Evolutionary conservation across 2,329 filamentous ascomycete species (phyloP), one percentile per base, ranked within the genome.

Genomic region (Shiraia sp.): DNA sequence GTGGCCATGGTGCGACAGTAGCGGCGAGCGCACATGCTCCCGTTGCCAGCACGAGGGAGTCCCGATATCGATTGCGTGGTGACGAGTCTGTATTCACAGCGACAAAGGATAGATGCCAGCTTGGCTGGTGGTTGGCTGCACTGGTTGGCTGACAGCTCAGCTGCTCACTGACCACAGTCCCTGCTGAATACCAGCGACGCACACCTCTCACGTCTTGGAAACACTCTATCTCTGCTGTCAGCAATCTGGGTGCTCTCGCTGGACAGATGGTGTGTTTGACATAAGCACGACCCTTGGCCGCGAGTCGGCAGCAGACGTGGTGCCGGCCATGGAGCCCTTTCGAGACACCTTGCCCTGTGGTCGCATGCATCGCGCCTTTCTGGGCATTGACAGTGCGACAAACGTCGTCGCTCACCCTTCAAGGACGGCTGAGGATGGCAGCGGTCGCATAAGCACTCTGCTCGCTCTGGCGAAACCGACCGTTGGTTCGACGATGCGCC

Each of bases 1-100:
- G 47, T 36, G 33, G 29, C 25, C 8, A 50, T 65, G 53, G 63
- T 65, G 61, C 54, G 59, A 63, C 63, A 57, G 45, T 56, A 53
- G 55, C 53, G 48, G 47, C 42, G 47, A 48, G 33, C 55, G 57
- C 57, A 61, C 59, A 57, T 47, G 37, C 55, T 63, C 57, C 56
- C 55, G 55, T 49, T 40, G 19, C 40, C 47, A 54, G 50, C 55
- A 58, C 49, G 51, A 60, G 49, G 47, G 32, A 34, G 22, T 29
- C 26, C 29, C 43, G 32, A 10, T 22, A n/a, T 19, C 7, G 14
- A 19, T 19, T 12, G 31, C 22, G 19, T 5, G n/a, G n/a, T n/a
- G n/a, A n/a, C n/a, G n/a, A n/a, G n/a, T n/a, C n/a, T n/a, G n/a
- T n/a, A n/a, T n/a, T n/a, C n/a, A n/a, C n/a, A n/a, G n/a, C n/a